Base-by-base conservation (phyloP, 306 rosid species). In the Rubus idaeus region DNA sequence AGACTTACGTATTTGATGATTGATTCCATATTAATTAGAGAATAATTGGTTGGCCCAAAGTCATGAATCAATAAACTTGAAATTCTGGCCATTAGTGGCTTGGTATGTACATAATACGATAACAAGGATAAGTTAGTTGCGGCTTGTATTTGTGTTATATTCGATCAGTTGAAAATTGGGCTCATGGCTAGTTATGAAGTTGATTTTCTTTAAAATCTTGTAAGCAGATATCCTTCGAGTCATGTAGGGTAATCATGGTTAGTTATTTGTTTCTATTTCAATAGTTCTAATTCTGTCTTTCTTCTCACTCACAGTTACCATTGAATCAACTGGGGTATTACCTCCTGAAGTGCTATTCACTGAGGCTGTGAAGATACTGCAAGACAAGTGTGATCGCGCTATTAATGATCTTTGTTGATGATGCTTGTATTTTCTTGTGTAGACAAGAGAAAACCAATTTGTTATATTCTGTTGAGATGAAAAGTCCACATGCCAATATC, bases 321-420 rank as follows among this genome's bases (percentile, higher is more conserved):
- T 95, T 73, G 98, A 95, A 85, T 92, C 98, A 70, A 90, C 97
- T 1, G 97, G 98, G 83, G 88, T 93, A 63, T 79, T 95, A 80
- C 89, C 93, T 46, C 97, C 98, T 17, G 93, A 95, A 46, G 87
- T 77, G 63, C 80, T 95, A 11, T 92, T 95, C 66, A 92, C 93
- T 1, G 97, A 95, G 88, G 97, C 98, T 63, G 93, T 92, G 82
- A 95, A 92, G 88, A 90, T 92, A 72, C 84, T 95, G 84, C 97
- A 92, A 90, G 96, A 88, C 77, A 95, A 95, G 88, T 95, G 98
- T 55, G 98, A 92, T 77, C 90, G 93, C 6, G 88, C 92, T 68
- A 95, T 95, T 72, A 76, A 89, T 3, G 97, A 92, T 83, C 93
- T 95, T 82, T 89, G 96, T 79, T 90, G 84, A 85, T 70, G 68